These are phyloP conservation scores for Taxillus chinensis DNA, from an alignment of 164 flowering plant genomes.

Conservation along the genomic window DNA sequence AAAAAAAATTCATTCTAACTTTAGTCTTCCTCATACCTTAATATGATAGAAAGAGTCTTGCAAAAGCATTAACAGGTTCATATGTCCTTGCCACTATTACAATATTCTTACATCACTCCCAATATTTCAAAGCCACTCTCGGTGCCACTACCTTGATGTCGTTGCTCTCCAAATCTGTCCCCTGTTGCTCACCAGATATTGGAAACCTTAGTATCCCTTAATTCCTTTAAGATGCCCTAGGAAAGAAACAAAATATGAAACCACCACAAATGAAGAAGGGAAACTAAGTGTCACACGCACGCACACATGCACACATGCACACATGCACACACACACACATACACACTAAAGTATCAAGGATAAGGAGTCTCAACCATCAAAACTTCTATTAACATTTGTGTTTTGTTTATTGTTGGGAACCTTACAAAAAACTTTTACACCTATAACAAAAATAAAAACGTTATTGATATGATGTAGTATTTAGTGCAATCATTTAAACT, in stretches of 20 bases:
- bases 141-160: too few species aligned
- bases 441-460: conserved; percentile 22
- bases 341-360: background rate
- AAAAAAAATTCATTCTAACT: too few species aligned
- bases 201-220: conserved; percentile 10
- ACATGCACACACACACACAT: background rate
- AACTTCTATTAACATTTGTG: conserved; percentile 23
- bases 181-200: background rate
- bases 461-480: background rate
- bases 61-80: too few species aligned
- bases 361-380: conserved; percentile 23
- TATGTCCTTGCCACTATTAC: too few species aligned
- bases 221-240: conserved; percentile 24
- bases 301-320: background rate
- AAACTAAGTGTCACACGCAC: background rate
- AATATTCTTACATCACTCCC: too few species aligned
- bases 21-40: too few species aligned
- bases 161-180: too few species aligned
- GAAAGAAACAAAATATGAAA: conserved; percentile 6
- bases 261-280: background rate
- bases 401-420: conserved; percentile 22
- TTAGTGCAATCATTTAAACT: background rate
- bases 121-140: too few species aligned
- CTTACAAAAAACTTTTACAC: conserved; percentile 49
- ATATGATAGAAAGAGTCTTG: too few species aligned